Conservation (phyloP, 345 rosid genomes). For the Linum lewisii region DNA sequence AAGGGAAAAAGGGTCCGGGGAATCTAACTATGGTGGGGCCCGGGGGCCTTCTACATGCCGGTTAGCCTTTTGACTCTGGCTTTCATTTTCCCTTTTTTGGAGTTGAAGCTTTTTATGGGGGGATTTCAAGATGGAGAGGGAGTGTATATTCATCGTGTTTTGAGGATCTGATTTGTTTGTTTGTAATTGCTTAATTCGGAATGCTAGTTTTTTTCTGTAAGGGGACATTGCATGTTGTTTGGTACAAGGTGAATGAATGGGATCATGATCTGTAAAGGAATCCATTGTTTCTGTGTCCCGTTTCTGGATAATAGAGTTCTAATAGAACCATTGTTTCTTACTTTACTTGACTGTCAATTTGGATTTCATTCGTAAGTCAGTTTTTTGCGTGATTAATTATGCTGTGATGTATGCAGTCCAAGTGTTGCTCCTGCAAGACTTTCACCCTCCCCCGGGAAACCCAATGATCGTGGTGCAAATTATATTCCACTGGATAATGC, state of each 20-base stretch:
- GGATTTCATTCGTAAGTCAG: background rate
- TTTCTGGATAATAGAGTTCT: background rate
- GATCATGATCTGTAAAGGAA: conserved; percentile 11
- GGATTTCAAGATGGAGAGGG: background rate
- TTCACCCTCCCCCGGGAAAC: conserved; percentile 92
- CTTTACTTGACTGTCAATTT: conserved; percentile 1
- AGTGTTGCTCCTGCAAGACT: conserved; percentile 70
- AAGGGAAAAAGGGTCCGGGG: conserved; percentile 31
- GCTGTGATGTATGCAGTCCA: conserved; percentile 36
- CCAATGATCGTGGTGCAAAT: conserved; percentile 84
- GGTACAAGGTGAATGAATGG: background rate
- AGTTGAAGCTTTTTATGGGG: background rate
- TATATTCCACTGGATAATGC: conserved; percentile 77
- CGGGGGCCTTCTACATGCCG: conserved; percentile 52
- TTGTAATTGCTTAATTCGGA: conserved; percentile 4
- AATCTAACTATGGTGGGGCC: conserved; percentile 30
- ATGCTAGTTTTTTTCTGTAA: background rate
- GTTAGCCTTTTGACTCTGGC: conserved; percentile 18
- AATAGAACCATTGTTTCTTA: no score
- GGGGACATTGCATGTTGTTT: background rate
- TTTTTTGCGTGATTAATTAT: conserved; percentile 7
- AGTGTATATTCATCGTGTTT: background rate
- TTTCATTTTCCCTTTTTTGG: background rate
- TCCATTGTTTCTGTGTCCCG: background rate
- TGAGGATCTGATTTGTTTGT: background rate